Base-by-base conservation (phyloP, 768 basidiomycete species). In the Rubroboletus satanas region DNA sequence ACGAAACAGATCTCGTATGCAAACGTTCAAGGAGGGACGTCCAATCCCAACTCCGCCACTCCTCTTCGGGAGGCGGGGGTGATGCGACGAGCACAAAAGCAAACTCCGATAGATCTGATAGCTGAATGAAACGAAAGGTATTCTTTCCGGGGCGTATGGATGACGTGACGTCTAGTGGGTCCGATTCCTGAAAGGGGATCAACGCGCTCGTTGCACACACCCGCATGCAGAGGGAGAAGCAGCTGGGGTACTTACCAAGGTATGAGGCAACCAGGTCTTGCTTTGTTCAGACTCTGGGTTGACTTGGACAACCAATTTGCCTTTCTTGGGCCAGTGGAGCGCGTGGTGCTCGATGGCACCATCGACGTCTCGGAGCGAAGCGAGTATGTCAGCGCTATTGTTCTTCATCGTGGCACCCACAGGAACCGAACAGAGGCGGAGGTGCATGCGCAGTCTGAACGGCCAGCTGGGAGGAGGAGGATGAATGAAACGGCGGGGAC, bases 81-180 rank as follows among this genome's bases (percentile, higher is more conserved):
- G 65, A 71, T 6, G 77, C 78, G 51, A 69, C 70, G 54, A 83
- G 73, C 21, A 78, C 65, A 58, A 83, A 83, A 2, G 74, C 67
- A 53, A 66, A 74, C 29, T 75, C 66, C 17, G 73, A 66, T 59
- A 81, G 66, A 47, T 69, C 64, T 7, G 72, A 71, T 15, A 84
- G 66, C 33, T 83, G 82, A 41, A 83, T 77, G 51, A 83, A 73
- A 36, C 76, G 74, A 50, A 84, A 64, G 5, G 71, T 63, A 64
- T 84, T 84, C 37, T 56, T 64, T 9, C 82, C 83, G 39, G 73
- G 69, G 32, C 58, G 67, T 1, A 83, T 60, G 55, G 63, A 67
- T 4, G 69, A 44, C 38, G 79, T 77, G 44, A 83, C 68, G 45
- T 81, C 73, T 21, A 79, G 51, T 36, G 73, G 63, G 18, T 58